A percentile compares a stretch with the other conserved stretches of the same genome.
Evolutionary conservation across 768 basidiomycete species (phyloP).

Genomic region (Suillus subaureus): DNA sequence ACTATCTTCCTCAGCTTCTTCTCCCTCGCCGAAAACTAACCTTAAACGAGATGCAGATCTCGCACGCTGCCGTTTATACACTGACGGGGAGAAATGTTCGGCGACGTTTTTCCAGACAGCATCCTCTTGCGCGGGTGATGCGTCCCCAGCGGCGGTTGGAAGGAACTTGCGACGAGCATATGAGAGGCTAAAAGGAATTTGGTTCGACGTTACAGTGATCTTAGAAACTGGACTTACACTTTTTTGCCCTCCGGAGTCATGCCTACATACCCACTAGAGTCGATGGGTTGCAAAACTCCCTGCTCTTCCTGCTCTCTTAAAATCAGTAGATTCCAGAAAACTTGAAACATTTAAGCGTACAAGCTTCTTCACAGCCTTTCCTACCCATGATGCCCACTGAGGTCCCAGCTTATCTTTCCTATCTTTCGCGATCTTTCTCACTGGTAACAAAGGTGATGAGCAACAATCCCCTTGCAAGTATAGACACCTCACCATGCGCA

Average conservation of each 20-base stretch:
- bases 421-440: conserved; percentile 46
- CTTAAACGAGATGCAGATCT: conserved; percentile 10
- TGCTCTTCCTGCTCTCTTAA: conserved; percentile 41
- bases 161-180: conserved; percentile 36
- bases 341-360: conserved; percentile 27
- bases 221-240: conserved; percentile 36
- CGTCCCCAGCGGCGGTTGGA: conserved; percentile 24
- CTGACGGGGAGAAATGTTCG: conserved; percentile 24
- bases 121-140: conserved; percentile 36
- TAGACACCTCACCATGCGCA: conserved; percentile 42
- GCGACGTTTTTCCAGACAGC: conserved; percentile 43
- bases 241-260: conserved; percentile 49
- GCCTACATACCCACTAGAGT: conserved; percentile 38
- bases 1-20: conserved; percentile 13
- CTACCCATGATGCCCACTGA: conserved; percentile 51
- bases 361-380: conserved; percentile 46
- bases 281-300: conserved; percentile 42
- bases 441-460: conserved; percentile 25
- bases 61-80: conserved; percentile 15
- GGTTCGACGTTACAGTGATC: conserved; percentile 3
- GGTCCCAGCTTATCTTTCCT: conserved; percentile 50
- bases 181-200: conserved; percentile 28
- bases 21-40: background rate
- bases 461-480: background rate
- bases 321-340: background rate